Percentiles rank a stretch among this genome's conserved stretches.
These are phyloP conservation scores for Aeschynomene evenia DNA, from an alignment of 306 rosid genomes.

Conservation along the genomic window DNA sequence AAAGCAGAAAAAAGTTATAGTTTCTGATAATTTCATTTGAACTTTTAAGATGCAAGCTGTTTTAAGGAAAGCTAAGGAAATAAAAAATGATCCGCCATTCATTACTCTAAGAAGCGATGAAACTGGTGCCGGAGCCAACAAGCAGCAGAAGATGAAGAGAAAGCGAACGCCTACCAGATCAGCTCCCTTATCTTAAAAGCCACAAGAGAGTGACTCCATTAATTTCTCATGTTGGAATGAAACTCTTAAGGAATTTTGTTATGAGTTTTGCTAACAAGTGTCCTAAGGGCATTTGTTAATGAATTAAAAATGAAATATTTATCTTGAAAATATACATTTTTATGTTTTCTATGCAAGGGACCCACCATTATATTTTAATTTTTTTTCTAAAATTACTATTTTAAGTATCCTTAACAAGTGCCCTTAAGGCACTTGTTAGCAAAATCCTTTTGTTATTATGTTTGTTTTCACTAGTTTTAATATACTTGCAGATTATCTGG, in stretches of 20 bases:
- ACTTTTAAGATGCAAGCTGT: constrained; percentile 32
- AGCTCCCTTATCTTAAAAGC: constrained; percentile 36
- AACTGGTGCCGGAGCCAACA: background rate
- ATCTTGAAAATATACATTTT: too few relatives aligned
- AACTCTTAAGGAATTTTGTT: background rate
- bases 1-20: background rate
- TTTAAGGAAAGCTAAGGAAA: constrained; percentile 22
- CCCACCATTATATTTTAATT: too few relatives aligned
- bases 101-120: background rate
- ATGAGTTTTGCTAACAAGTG: too few relatives aligned
- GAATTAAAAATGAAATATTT: too few relatives aligned
- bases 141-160: constrained; percentile 14
- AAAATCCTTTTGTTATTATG: too few relatives aligned
- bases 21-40: background rate
- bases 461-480: too few relatives aligned
- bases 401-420: too few relatives aligned
- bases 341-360: too few relatives aligned
- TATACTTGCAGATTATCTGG: background rate
- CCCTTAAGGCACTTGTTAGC: too few relatives aligned
- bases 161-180: constrained; percentile 39
- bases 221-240: background rate
- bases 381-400: too few relatives aligned
- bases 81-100: constrained; percentile 28
- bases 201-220: background rate
- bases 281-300: too few relatives aligned